A percentile compares a stretch with the other conserved stretches of the same genome.
Conservation (phyloP, 352 stramenopile genomes). For the Salisapilia sapeloensis region DNA sequence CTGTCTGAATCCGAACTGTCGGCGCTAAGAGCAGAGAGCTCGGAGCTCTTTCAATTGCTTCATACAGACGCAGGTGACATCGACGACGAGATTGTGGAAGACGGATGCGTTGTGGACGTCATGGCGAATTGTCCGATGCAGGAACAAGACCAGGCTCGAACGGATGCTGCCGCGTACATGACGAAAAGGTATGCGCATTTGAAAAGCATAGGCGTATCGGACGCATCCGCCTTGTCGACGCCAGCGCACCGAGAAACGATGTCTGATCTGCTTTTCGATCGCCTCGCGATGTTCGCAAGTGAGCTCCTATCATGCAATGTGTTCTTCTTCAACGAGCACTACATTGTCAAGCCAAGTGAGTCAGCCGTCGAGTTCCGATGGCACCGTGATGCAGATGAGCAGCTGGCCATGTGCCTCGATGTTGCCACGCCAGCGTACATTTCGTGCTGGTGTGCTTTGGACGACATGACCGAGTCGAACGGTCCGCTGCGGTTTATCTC, state of each 20-base stretch:
- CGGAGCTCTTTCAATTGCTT: slow-evolving; percentile 6
- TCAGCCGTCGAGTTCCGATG: slow-evolving; percentile 46
- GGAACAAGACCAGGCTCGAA: slow-evolving; percentile 5
- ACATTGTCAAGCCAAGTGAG: slow-evolving; percentile 44
- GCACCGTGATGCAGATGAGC: slow-evolving; percentile 61
- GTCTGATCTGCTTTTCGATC: slow-evolving; percentile 17
- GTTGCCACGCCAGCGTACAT: slow-evolving; percentile 21
- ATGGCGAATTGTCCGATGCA: slow-evolving; percentile 37
- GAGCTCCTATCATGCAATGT: slow-evolving; percentile 7
- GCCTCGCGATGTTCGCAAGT: slow-evolving; percentile 10
- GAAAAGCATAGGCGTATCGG: slow-evolving; percentile 7
- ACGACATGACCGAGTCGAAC: slow-evolving; percentile 28
- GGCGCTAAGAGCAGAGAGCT: slow-evolving; percentile 18
- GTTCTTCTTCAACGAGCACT: slow-evolving; percentile 72
- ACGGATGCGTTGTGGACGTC: slow-evolving; percentile 42
- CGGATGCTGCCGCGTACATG: slow-evolving; percentile 1
- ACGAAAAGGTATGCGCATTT: slow-evolving; percentile 3
- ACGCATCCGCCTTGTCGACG: slow-evolving; percentile 1
- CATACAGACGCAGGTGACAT: slow-evolving; percentile 3
- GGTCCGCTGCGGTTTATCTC: slow-evolving; percentile 40
- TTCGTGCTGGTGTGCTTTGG: slow-evolving; percentile 48
- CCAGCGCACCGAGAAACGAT: slow-evolving; percentile 4
- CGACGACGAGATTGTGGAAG: slow-evolving; percentile 7
- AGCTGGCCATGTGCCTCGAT: slow-evolving; percentile 56
- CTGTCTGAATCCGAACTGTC: slow-evolving; percentile 17